These are phyloP conservation scores for Xylariomycetidae sp. DNA, from an alignment of 2,329 filamentous ascomycete species.

Conservation along the genomic window DNA sequence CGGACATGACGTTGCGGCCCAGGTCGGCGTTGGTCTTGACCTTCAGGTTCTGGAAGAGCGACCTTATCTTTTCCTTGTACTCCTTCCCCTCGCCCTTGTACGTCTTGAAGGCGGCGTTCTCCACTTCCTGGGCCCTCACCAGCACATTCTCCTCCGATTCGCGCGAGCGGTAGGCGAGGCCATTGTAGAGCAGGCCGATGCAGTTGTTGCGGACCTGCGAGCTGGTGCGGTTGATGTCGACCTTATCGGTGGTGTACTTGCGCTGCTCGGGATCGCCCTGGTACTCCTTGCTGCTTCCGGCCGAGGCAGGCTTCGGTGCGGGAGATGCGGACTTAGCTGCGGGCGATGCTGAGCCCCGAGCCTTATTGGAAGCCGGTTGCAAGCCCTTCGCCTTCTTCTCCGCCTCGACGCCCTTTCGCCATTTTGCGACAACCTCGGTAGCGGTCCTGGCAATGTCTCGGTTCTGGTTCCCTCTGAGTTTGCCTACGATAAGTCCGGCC, in stretches of 20 bases:
- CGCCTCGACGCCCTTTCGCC: slow-evolving; percentile 71
- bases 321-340: slow-evolving; percentile 31
- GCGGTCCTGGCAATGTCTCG: slow-evolving; percentile 75
- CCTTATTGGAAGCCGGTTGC: slow-evolving; percentile 25
- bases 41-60: slow-evolving; percentile 91
- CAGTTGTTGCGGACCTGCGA: slow-evolving; percentile 73
- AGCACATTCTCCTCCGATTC: slow-evolving; percentile 68
- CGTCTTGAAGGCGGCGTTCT: slow-evolving; percentile 65
- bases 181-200: slow-evolving; percentile 90
- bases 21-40: slow-evolving; percentile 80
- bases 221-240: slow-evolving; percentile 71
- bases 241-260: slow-evolving; percentile 72
- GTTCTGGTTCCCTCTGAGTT: slow-evolving; percentile 68
- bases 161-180: slow-evolving; percentile 64
- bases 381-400: slow-evolving; percentile 45
- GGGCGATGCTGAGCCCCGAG: slow-evolving; percentile 50
- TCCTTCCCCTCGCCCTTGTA: slow-evolving; percentile 65
- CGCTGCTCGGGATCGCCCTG: slow-evolving; percentile 70
- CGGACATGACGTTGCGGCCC: slow-evolving; percentile 67
- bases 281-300: slow-evolving; percentile 44
- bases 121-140: slow-evolving; percentile 72
- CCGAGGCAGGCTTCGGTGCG: slow-evolving; percentile 43
- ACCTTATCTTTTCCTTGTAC: slow-evolving; percentile 86
- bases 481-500: slow-evolving; percentile 85
- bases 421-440: slow-evolving; percentile 78